Conservation (phyloP, 2,329 filamentous ascomycete species). For the Hypocrella siamensis region DNA sequence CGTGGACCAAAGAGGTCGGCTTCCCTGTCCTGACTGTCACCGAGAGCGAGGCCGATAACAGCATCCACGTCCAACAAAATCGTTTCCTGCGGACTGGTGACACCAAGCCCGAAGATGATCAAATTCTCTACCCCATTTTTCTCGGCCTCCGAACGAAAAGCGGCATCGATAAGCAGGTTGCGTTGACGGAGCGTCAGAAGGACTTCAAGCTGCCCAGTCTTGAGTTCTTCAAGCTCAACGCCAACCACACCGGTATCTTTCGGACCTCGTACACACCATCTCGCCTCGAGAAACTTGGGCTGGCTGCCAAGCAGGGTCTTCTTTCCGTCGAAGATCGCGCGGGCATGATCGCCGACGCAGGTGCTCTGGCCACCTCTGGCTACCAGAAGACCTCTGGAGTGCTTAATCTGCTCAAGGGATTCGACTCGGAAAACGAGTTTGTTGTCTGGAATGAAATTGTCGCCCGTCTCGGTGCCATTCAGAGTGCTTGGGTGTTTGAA, state of each 20-base stretch:
- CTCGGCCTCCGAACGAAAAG: conserved; percentile 70
- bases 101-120: conserved; percentile 82
- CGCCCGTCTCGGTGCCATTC: conserved; percentile 60
- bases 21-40: conserved; percentile 83
- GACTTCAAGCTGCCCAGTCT: conserved; percentile 62
- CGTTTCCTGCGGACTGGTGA: conserved; percentile 87
- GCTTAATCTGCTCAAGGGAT: conserved; percentile 69
- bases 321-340: conserved; percentile 81
- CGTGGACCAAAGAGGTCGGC: conserved; percentile 94
- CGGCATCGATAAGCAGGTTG: conserved; percentile 51
- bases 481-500: conserved; percentile 69
- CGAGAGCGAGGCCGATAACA: conserved; percentile 43
- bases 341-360: conserved; percentile 88
- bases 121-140: conserved; percentile 79
- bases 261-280: conserved; percentile 76
- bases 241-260: conserved; percentile 86
- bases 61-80: conserved; percentile 84
- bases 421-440: conserved; percentile 70
- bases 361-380: conserved; percentile 74
- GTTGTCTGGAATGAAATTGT: conserved; percentile 93
- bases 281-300: conserved; percentile 72
- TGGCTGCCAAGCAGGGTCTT: conserved; percentile 57
- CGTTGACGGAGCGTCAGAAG: conserved; percentile 41
- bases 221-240: conserved; percentile 94
- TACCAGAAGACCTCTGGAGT: conserved; percentile 90